phyloP scores from a whole-genome alignment of 2,329 filamentous ascomycete species.

The Nemania sp. region DNA sequence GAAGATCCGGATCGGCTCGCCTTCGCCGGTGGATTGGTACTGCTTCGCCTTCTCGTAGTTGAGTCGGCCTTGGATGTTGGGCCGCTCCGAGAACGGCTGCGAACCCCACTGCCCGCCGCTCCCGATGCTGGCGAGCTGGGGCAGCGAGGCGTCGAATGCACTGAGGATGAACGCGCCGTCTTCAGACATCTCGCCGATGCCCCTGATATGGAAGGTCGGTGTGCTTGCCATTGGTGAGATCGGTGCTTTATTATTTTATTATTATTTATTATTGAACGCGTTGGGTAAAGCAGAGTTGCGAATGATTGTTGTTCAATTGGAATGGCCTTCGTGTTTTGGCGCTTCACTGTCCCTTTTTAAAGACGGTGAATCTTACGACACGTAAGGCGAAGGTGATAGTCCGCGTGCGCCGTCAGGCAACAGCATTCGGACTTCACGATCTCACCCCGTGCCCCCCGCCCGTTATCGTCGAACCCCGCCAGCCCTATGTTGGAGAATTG shows the following conservation, averaged over 20 bases:
- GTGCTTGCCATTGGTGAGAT: conserved; percentile 18
- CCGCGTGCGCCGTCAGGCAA: conserved; percentile 8
- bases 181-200: conserved; percentile 12
- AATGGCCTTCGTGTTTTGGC: too few relatives aligned
- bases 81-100: conserved; percentile 24
- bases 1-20: conserved; percentile 32
- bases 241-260: neutral
- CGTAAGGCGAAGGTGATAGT: neutral
- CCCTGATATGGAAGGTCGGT: conserved; percentile 31
- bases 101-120: conserved; percentile 40
- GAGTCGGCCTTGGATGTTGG: neutral
- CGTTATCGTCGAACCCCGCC: neutral
- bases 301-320: neutral
- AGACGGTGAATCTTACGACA: neutral
- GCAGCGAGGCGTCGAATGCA: conserved; percentile 37
- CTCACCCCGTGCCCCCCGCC: neutral
- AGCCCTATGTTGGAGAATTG: neutral
- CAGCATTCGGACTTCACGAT: conserved; percentile 5
- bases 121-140: conserved; percentile 34
- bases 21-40: conserved; percentile 30
- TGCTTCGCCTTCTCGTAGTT: conserved; percentile 21
- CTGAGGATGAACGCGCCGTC: conserved; percentile 36
- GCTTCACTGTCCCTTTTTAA: neutral
- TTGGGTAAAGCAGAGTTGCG: neutral
- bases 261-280: neutral